phyloP scores from a whole-genome alignment of 1,284 basidiomycete species.

The Tilletia setariae region DNA sequence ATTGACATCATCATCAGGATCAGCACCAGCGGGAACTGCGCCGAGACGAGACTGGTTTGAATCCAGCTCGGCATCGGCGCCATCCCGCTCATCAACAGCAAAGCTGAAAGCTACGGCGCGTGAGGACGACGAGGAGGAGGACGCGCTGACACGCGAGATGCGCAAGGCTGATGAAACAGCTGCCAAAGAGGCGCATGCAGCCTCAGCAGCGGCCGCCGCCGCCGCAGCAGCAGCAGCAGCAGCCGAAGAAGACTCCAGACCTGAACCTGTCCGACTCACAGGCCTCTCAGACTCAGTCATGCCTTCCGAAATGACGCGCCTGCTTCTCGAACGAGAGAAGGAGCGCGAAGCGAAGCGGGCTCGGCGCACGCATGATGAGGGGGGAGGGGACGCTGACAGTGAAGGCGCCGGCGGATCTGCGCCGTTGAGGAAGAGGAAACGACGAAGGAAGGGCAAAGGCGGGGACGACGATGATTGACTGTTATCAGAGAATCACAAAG shows the following conservation, averaged over 20 bases:
- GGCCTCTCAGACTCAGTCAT: conserved; percentile 4
- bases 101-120: neutral
- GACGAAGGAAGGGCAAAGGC: conserved; percentile 7
- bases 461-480: conserved; percentile 4
- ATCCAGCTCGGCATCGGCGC: neutral
- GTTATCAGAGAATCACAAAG: no score
- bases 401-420: neutral
- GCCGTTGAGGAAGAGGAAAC: neutral
- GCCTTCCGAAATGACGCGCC: conserved; percentile 7
- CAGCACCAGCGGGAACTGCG: neutral
- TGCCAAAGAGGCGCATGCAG: neutral
- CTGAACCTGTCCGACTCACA: neutral
- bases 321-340: conserved; percentile 1
- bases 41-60: conserved; percentile 4
- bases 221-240: neutral
- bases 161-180: conserved; percentile 4
- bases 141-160: neutral
- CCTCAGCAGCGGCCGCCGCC: neutral
- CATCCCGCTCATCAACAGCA: neutral
- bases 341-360: neutral
- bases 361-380: neutral
- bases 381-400: neutral
- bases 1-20: no score
- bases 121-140: neutral
- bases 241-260: neutral